These are phyloP conservation scores for Naganishia randhawae DNA, from an alignment of 768 basidiomycete genomes.

Conservation along the genomic window DNA sequence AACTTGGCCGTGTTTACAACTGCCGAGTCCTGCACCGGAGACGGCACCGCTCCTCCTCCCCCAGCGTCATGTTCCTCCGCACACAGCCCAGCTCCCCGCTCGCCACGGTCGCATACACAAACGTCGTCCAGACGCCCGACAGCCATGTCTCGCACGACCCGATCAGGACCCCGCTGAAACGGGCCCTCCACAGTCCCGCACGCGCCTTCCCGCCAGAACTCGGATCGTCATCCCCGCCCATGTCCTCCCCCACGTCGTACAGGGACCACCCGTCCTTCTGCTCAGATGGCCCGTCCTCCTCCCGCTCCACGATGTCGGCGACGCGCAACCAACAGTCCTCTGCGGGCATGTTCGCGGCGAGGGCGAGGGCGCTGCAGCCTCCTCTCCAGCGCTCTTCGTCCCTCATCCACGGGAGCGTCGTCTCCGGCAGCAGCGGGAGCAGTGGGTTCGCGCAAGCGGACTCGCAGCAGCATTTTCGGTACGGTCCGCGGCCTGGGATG, in stretches of 20 bases:
- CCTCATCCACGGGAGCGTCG: background rate
- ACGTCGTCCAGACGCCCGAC: slow-evolving; percentile 4
- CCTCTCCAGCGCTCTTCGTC: slow-evolving; percentile 5
- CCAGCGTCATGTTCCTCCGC: background rate
- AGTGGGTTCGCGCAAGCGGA: background rate
- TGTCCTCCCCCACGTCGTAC: slow-evolving; percentile 13
- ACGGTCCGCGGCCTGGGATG: slow-evolving; percentile 12
- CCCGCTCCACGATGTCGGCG: background rate
- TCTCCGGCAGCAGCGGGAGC: background rate
- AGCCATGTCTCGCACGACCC: background rate
- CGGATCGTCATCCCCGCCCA: background rate
- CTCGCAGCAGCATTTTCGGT: slow-evolving; percentile 1
- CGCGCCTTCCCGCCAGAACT: slow-evolving; percentile 2
- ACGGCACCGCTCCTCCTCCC: background rate
- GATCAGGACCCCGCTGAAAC: slow-evolving; percentile 11
- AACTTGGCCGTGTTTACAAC: background rate
- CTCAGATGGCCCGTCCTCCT: too few species aligned
- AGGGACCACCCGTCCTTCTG: background rate
- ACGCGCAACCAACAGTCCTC: background rate
- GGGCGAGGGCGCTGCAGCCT: slow-evolving; percentile 10
- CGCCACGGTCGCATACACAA: slow-evolving; percentile 12
- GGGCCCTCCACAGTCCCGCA: background rate
- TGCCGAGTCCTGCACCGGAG: too few species aligned
- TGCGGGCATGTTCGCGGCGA: slow-evolving; percentile 8
- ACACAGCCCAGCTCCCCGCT: slow-evolving; percentile 14